Evolutionary conservation across 2,329 filamentous ascomycete genomes (phyloP), one percentile per base, ranked within the genome.

Genomic region (Ophiostoma sp.): DNA sequence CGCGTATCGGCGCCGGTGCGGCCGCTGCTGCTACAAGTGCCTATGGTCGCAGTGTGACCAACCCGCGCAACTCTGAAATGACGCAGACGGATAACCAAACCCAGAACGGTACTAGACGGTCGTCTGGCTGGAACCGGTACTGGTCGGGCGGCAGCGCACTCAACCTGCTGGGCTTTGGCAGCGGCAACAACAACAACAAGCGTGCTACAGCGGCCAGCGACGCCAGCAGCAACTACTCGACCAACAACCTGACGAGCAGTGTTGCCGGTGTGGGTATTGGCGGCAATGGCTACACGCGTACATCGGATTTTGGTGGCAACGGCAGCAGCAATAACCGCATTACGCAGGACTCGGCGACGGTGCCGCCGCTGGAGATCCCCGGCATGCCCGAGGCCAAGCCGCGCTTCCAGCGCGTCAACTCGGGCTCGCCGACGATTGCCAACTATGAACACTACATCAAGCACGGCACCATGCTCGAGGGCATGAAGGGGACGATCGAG

Each of bases 71-170:
- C 13, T 20, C 17, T 65, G 31, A 66, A 35, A 36, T 39, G 15
- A 69, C 65, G 70, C 71, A 39, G 76, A 77, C 57, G 73, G 77
- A 76, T 72, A 77, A 72, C 71, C 72, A 74, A 72, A 72, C 75
- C 68, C 77, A 83, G 67, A 83, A 81, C 67, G 79, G 79, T 64
- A 80, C 82, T 27, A 83, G 87, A 70, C 83, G 87, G 76, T 91
- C 89, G 75, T 92, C 89, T 3, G 89, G 89, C 67, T 93, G 90
- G 90, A 92, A 91, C 78, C 82, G 87, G 69, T 93, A 92, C 79
- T 93, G 90, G 86, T 91, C 89, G 17, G 89, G 89, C 68, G 90
- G 90, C 69, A 90, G 89, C 74, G 85, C 88, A 8, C 79, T 89
- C 70, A 89, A 89, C 75, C 85, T 90, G 33, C 81, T 91, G 8